A percentile compares a stretch with the other conserved stretches of the same genome.
Conservation (phyloP, 2,329 filamentous ascomycete species). For the Pseudophaeomoniella oleicola region DNA sequence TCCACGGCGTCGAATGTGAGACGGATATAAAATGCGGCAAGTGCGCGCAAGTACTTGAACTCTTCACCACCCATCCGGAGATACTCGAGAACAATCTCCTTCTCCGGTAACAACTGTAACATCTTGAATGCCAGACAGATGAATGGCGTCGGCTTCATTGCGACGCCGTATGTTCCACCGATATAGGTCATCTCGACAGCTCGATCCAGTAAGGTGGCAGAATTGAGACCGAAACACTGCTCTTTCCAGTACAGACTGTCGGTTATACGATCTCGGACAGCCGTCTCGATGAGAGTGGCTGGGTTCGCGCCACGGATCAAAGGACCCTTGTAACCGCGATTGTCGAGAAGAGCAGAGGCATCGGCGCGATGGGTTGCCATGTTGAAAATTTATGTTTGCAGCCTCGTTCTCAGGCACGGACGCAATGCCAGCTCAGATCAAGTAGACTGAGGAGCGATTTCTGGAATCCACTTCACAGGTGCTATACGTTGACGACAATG, state of each 20-base stretch:
- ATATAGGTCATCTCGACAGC: slow-evolving; percentile 73
- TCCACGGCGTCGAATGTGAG: slow-evolving; percentile 71
- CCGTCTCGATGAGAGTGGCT: slow-evolving; percentile 89
- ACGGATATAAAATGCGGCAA: slow-evolving; percentile 87
- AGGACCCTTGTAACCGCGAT: slow-evolving; percentile 63
- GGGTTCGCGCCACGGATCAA: slow-evolving; percentile 85
- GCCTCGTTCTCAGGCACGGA: no score
- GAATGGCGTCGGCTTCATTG: slow-evolving; percentile 78
- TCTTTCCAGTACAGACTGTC: slow-evolving; percentile 98
- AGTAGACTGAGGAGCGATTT: no score
- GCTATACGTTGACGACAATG: no score
- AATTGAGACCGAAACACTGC: slow-evolving; percentile 91
- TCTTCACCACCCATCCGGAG: slow-evolving; percentile 65
- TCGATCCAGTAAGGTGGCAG: slow-evolving; percentile 66
- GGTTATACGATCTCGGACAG: slow-evolving; percentile 86
- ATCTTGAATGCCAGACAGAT: slow-evolving; percentile 91
- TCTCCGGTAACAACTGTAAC: slow-evolving; percentile 68
- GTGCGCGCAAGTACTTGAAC: slow-evolving; percentile 68
- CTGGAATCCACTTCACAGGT: no score
- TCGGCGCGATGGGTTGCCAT: slow-evolving; percentile 58
- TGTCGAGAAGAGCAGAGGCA: slow-evolving; percentile 64
- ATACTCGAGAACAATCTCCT: slow-evolving; percentile 68
- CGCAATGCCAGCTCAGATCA: no score
- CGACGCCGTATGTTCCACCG: slow-evolving; percentile 72
- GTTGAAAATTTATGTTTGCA: no score